phyloP scores from a whole-genome alignment of 306 rosid genomes.

The Rosa multiflora region DNA sequence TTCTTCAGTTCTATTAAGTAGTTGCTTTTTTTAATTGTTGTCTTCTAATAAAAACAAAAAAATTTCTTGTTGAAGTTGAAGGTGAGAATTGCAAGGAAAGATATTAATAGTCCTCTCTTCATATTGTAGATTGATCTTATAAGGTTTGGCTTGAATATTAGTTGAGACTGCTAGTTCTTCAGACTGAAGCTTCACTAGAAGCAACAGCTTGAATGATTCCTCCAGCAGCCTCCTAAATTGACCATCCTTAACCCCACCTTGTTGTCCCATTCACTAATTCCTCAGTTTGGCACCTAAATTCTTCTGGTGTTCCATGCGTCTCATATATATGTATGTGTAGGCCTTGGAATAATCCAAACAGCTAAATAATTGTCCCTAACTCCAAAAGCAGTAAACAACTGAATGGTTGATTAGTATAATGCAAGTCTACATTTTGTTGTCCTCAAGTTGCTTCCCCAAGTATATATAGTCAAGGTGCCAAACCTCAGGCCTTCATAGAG shows the following conservation, averaged over 20 bases:
- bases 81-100: neutral
- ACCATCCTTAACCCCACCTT: neutral
- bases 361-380: neutral
- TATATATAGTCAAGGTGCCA: neutral
- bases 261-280: neutral
- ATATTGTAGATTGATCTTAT: neutral
- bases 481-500: neutral
- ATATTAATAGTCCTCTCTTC: neutral
- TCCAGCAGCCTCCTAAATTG: neutral
- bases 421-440: neutral
- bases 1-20: too few species aligned
- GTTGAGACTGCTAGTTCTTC: neutral
- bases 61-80: neutral
- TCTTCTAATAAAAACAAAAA: neutral
- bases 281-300: neutral
- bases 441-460: neutral
- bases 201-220: neutral
- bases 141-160: neutral
- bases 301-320: neutral
- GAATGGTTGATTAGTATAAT: neutral
- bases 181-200: neutral
- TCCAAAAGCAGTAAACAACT: neutral
- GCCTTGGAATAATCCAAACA: slow-evolving; percentile 2
- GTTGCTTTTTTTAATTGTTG: neutral
- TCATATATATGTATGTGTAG: neutral